Conservation (phyloP, 257 asterid species). For the Capsicum chinense region DNA sequence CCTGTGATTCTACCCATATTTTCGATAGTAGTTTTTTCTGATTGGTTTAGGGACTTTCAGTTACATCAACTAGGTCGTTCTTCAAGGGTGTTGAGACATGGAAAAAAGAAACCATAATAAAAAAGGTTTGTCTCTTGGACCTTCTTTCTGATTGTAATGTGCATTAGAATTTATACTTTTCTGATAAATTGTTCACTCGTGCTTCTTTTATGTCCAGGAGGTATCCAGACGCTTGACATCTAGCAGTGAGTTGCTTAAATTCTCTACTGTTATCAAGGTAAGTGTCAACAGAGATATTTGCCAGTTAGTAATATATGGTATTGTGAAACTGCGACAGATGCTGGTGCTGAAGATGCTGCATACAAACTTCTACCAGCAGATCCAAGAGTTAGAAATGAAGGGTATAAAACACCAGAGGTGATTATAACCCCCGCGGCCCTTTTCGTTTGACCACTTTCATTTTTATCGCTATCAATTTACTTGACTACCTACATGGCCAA, state of each 20-base stretch:
- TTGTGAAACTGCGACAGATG: constrained; percentile 32
- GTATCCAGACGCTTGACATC: constrained; percentile 47
- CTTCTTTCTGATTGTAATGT: constrained; percentile 10
- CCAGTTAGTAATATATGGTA: constrained; percentile 21
- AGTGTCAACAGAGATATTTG: neutral
- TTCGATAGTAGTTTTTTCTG: neutral
- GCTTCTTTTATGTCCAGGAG: constrained; percentile 42
- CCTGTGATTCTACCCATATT: neutral
- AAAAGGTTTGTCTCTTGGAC: constrained; percentile 38
- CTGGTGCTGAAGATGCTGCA: constrained; percentile 41
- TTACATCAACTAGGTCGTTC: constrained; percentile 59
- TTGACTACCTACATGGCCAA: neutral
- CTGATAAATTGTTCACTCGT: neutral
- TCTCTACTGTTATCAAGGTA: neutral
- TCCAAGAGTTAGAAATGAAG: constrained; percentile 40
- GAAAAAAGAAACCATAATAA: constrained; percentile 62
- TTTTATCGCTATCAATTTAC: neutral
- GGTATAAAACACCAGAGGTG: constrained; percentile 46
- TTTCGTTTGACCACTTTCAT: neutral
- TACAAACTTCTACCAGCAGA: constrained; percentile 54
- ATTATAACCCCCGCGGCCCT: neutral
- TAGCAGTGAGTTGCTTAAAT: constrained; percentile 44
- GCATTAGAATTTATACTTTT: neutral
- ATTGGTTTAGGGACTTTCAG: constrained; percentile 25
- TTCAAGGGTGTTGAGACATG: constrained; percentile 65